These are phyloP conservation scores for Massariosphaeria phaeospora DNA, from an alignment of 495 filamentous ascomycete genomes.

Conservation along the genomic window DNA sequence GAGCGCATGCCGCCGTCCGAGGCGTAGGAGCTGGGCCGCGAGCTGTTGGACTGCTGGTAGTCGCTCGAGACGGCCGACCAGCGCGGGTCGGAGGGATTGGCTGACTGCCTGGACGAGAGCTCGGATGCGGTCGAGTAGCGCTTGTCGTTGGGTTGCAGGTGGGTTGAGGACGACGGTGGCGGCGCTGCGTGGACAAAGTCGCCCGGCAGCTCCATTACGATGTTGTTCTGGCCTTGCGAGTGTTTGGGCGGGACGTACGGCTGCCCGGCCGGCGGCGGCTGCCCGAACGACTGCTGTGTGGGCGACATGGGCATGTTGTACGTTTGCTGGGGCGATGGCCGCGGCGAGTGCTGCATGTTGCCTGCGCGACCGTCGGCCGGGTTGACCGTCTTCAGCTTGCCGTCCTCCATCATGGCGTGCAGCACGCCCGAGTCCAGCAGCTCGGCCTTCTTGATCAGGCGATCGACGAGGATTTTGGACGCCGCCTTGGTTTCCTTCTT, in stretches of 20 bases:
- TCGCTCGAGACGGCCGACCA: constrained; percentile 25
- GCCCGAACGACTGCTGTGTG: constrained; percentile 7
- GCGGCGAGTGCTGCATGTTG: constrained; percentile 7
- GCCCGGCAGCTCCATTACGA: constrained; percentile 35
- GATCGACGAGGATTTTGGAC: constrained; percentile 36
- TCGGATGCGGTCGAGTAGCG: constrained; percentile 20
- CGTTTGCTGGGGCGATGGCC: constrained; percentile 8
- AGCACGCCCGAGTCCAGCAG: constrained; percentile 37
- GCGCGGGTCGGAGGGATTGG: constrained; percentile 13
- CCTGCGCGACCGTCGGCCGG: constrained; percentile 28
- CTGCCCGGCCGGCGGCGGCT: constrained; percentile 1
- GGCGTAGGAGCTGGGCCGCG: constrained; percentile 31
- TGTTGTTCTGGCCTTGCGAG: constrained; percentile 2
- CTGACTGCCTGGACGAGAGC: constrained; percentile 13
- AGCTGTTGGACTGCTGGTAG: constrained; percentile 20
- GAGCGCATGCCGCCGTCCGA: constrained; percentile 32
- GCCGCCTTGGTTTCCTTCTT: constrained; percentile 38
- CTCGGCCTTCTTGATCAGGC: constrained; percentile 39
- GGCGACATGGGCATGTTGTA: constrained; percentile 26
- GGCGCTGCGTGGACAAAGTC: constrained; percentile 26
- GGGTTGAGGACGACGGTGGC: constrained; percentile 9
- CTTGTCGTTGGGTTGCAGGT: constrained; percentile 17
- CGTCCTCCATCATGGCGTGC: constrained; percentile 41
- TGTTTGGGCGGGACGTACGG: constrained; percentile 7
- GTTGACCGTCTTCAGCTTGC: constrained; percentile 38